Evolutionary conservation across 1,284 basidiomycete genomes (phyloP).

Genomic region (Trametes pubescens): DNA sequence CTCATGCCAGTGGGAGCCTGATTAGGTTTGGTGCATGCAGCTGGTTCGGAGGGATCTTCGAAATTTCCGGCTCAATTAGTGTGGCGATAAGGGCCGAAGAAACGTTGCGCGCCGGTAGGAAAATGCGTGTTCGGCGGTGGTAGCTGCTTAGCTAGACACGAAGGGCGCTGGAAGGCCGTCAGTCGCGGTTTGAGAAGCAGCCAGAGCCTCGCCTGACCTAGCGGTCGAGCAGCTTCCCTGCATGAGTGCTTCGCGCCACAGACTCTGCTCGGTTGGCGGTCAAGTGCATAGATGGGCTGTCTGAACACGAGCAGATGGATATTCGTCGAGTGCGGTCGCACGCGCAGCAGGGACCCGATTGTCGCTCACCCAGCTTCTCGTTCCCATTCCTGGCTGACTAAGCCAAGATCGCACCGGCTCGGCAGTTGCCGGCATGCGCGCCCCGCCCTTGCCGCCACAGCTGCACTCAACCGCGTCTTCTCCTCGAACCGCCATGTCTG

Average conservation of each 20-base stretch:
- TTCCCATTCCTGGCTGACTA: conserved; percentile 17
- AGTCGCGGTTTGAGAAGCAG: not conserved
- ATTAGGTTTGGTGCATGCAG: conserved; percentile 29
- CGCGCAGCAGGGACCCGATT: not conserved
- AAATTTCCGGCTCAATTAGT: conserved; percentile 19
- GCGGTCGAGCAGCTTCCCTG: conserved; percentile 3
- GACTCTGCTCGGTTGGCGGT: conserved; percentile 14
- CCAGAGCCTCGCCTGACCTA: conserved; percentile 11
- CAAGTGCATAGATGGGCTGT: not conserved
- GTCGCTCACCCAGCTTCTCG: not conserved
- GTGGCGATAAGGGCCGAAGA: conserved; percentile 28
- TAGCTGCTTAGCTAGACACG: conserved; percentile 1
- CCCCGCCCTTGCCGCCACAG: conserved; percentile 26
- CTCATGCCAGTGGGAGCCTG: conserved; percentile 26
- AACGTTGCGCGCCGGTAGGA: not conserved
- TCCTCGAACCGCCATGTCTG: conserved; percentile 62
- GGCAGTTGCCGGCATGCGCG: conserved; percentile 25
- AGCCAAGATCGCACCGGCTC: conserved; percentile 16
- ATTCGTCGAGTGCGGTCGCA: not conserved
- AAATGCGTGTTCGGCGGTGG: conserved; percentile 8
- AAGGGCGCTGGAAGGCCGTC: conserved; percentile 14
- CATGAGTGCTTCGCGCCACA: conserved; percentile 3
- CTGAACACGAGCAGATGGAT: not conserved
- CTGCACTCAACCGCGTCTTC: conserved; percentile 21
- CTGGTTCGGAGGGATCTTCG: conserved; percentile 20